Base-by-base conservation (phyloP, 2,329 filamentous ascomycete species). In the Gaeumannomyces sp. region DNA sequence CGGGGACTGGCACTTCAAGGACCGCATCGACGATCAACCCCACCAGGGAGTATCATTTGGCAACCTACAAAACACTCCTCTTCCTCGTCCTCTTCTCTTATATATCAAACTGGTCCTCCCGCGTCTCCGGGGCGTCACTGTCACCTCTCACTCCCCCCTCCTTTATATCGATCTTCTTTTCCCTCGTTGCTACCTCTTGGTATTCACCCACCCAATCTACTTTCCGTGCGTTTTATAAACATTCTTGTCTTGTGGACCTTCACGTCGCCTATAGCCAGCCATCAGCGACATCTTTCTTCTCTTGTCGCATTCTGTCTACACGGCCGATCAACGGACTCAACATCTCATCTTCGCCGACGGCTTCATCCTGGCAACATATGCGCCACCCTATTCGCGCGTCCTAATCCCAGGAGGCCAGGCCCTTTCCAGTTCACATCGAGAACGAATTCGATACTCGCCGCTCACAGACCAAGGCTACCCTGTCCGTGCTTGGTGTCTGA, bases 21-120 rank as follows among this genome's bases (percentile, higher is more conserved):
- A 72, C 73, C 69, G 72, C 70, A 75, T 76, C 72, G 66, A 69
- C 75, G 73, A 75, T 73, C 73, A 72, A 75, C 75, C 76, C 78
- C 77, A 76, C 77, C 69, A 58, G 61, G 33, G 74, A 72, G 71
- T 70, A 75, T 75, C 73, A 68, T 73, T 75, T 73, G 72, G 74
- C 73, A 70, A 70, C 72, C 69, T 75, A 72, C 68, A 72, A 73
- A 74, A 73, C 75, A 57, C 76, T 78, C 78, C 74, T 75, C 72
- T 71, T 71, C 70, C 71, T 69, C 69, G 62, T 69, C 68, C 68
- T 27, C 56, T 14, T 58, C 29, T n/a, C 19, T 33, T n/a, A 33
- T 60, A 60, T 60, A 60, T 60, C 59, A 19, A n/a, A 35, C 11
- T 35, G 59, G 56, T 29, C 56, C 25, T 28, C 56, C 56, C 56